Evolutionary conservation across 768 basidiomycete species (phyloP).

Genomic region (Hericium erinaceus): DNA sequence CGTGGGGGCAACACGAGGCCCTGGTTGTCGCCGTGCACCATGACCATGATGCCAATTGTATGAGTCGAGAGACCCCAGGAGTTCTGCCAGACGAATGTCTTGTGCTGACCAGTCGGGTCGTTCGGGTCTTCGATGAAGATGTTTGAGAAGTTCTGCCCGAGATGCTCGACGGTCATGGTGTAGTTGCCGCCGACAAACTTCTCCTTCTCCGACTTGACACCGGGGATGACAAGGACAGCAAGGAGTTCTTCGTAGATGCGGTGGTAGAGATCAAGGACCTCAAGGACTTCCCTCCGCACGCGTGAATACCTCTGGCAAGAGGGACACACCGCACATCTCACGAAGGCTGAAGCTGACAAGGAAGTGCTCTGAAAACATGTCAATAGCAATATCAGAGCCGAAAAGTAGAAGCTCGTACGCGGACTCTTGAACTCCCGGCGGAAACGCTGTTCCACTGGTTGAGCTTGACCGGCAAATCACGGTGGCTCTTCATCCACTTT

Average conservation of each 20-base stretch:
- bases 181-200: slow-evolving; percentile 98
- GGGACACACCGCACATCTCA: too few species aligned
- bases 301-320: too few species aligned
- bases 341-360: too few species aligned
- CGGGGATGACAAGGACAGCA: slow-evolving; percentile 94
- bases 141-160: slow-evolving; percentile 98
- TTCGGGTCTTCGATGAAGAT: slow-evolving; percentile 96
- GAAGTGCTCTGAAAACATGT: slow-evolving; percentile 69
- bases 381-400: background rate
- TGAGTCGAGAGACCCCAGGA: slow-evolving; percentile 98
- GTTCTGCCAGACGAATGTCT: slow-evolving; percentile 93
- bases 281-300: slow-evolving; percentile 89
- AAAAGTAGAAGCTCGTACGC: slow-evolving; percentile 40
- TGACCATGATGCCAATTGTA: slow-evolving; percentile 96
- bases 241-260: slow-evolving; percentile 94
- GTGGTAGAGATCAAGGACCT: slow-evolving; percentile 94
- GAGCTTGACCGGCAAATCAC: slow-evolving; percentile 93
- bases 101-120: slow-evolving; percentile 53
- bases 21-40: slow-evolving; percentile 98
- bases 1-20: slow-evolving; percentile 95
- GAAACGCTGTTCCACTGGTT: slow-evolving; percentile 97
- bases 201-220: slow-evolving; percentile 97
- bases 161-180: slow-evolving; percentile 95
- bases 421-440: slow-evolving; percentile 99
- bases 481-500: slow-evolving; percentile 98